These are phyloP conservation scores for Asterophora parasitica DNA, from an alignment of 768 basidiomycete genomes.

Conservation along the genomic window DNA sequence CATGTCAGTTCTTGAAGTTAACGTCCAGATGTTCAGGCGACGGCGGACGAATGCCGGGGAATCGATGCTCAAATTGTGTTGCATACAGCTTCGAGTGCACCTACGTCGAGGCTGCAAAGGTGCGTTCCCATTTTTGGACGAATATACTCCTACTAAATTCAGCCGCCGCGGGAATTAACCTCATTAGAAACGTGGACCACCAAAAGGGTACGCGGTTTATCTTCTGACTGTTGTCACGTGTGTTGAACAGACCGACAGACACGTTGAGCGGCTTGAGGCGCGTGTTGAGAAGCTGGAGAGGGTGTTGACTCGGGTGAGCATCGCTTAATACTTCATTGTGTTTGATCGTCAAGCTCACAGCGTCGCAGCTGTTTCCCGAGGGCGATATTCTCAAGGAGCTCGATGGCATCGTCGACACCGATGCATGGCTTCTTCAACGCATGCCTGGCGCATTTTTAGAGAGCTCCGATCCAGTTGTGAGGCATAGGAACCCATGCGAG, in stretches of 20 bases:
- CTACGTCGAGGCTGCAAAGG: conserved; percentile 67
- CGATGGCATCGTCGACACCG: conserved; percentile 22
- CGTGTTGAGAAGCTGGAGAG: conserved; percentile 59
- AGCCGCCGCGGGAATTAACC: too few relatives aligned
- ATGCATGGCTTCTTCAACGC: conserved; percentile 9
- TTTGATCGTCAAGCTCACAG: not conserved
- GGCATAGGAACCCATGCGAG: conserved; percentile 16
- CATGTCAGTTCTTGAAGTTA: too few relatives aligned
- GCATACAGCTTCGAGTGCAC: conserved; percentile 62
- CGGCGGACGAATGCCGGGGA: conserved; percentile 64
- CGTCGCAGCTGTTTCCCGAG: conserved; percentile 57
- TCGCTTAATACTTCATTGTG: too few relatives aligned
- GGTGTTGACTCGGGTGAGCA: conserved; percentile 39
- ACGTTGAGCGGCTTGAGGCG: conserved; percentile 59
- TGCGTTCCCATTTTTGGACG: conserved; percentile 23
- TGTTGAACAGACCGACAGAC: conserved; percentile 25
- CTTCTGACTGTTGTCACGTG: not conserved
- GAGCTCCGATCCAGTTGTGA: not conserved
- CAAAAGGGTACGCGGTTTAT: conserved; percentile 44
- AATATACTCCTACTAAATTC: not conserved
- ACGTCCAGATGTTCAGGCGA: conserved; percentile 40
- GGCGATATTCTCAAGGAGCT: conserved; percentile 57
- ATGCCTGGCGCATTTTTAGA: not conserved
- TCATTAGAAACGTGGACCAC: conserved; percentile 53
- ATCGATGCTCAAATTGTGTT: conserved; percentile 64